Conservation (phyloP, 106 monocot species). For the Dendrobium huoshanense region DNA sequence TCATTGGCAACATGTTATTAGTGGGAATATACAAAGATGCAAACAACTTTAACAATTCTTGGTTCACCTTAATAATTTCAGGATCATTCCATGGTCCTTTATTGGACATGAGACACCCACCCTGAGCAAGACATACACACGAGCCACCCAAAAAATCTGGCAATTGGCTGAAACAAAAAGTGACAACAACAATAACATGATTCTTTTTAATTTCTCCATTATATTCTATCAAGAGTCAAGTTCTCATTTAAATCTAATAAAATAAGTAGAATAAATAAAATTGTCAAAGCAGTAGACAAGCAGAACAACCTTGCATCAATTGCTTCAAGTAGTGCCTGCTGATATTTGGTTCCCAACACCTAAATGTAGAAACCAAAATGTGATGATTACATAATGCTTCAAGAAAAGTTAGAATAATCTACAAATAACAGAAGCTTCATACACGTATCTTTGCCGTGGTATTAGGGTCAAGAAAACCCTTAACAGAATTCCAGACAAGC, state of each 20-base stretch:
- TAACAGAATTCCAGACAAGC: constrained; percentile 68
- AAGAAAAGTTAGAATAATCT: not conserved
- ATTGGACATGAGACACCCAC: constrained; percentile 39
- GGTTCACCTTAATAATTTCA: constrained; percentile 34
- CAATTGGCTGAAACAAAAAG: constrained; percentile 24
- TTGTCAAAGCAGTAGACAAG: not conserved
- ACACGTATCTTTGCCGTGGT: constrained; percentile 71
- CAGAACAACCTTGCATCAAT: constrained; percentile 38
- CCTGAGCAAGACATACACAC: constrained; percentile 24
- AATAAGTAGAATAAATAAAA: not conserved
- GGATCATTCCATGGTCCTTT: constrained; percentile 59
- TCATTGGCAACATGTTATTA: not conserved
- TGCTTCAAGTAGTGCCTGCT: constrained; percentile 40
- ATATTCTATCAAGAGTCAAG: too few relatives aligned
- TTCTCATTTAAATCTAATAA: too few relatives aligned
- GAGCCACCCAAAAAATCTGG: constrained; percentile 44
- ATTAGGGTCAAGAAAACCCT: constrained; percentile 63
- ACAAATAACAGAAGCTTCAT: constrained; percentile 8
- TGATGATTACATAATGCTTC: not conserved
- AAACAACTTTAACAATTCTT: not conserved
- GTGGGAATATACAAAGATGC: not conserved
- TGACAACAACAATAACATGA: not conserved
- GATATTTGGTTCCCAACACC: constrained; percentile 53
- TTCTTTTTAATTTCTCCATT: too few relatives aligned
- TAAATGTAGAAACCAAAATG: constrained; percentile 8